Percentiles rank a stretch among this genome's conserved stretches.
Conservation (phyloP, 2,329 filamentous ascomycete species). For the Shiraia bambusicola region DNA sequence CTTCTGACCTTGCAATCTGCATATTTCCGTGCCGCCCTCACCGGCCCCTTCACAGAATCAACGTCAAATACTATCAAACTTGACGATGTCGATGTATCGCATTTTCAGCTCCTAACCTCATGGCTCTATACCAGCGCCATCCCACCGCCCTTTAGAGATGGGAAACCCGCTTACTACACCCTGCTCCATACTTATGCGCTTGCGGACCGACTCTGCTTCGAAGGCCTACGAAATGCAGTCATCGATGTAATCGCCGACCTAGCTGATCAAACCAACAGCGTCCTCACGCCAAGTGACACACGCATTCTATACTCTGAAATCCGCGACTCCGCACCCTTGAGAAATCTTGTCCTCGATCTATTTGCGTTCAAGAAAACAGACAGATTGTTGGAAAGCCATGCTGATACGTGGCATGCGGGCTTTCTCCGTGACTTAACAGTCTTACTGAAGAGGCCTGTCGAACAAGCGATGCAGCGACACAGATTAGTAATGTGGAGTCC, state of each 20-base stretch:
- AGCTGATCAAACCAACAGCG: slow-evolving; percentile 52
- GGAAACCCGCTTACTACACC: slow-evolving; percentile 53
- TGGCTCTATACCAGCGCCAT: slow-evolving; percentile 53
- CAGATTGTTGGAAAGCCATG: slow-evolving; percentile 49
- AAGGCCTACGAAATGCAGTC: slow-evolving; percentile 49
- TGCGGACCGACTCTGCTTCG: slow-evolving; percentile 51
- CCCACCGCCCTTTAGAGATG: slow-evolving; percentile 47
- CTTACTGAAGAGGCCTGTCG: slow-evolving; percentile 49
- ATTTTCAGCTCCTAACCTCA: slow-evolving; percentile 54
- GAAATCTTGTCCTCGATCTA: slow-evolving; percentile 50
- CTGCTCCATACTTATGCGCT: slow-evolving; percentile 52
- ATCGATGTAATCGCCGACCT: slow-evolving; percentile 48
- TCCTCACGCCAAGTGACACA: slow-evolving; percentile 53
- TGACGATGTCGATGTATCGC: slow-evolving; percentile 47
- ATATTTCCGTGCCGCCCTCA: slow-evolving; percentile 55
- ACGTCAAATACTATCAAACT: slow-evolving; percentile 46
- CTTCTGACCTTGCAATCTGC: slow-evolving; percentile 51
- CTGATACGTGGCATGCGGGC: slow-evolving; percentile 51
- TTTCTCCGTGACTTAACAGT: slow-evolving; percentile 53
- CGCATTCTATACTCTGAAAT: slow-evolving; percentile 51
- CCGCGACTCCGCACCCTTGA: slow-evolving; percentile 42
- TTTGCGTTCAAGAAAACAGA: slow-evolving; percentile 58
- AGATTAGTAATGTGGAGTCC: slow-evolving; percentile 44
- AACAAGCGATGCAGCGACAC: slow-evolving; percentile 47
- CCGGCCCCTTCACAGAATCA: slow-evolving; percentile 51